Base-by-base conservation (phyloP, 2,329 filamentous ascomycete genomes). In the Pyrenophora seminiperda region DNA sequence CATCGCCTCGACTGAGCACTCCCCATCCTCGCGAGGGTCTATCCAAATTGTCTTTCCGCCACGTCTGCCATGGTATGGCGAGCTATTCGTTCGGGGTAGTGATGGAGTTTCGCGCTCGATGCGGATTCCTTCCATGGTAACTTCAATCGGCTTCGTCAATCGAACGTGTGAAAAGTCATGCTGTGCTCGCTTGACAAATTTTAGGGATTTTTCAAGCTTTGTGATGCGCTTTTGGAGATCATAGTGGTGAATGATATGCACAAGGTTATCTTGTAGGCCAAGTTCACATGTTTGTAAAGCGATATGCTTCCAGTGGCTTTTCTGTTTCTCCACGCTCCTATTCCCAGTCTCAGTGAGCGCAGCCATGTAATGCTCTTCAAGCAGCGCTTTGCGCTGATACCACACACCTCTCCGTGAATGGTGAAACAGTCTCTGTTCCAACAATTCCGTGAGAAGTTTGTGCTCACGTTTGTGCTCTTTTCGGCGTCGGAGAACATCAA, bases 311-410 rank as follows among this genome's bases (percentile, higher is more conserved):
- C 92, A 99, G 59, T 89, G 81, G 63, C 87, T 93, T 75, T 90
- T 94, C 66, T 88, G 88, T 7, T 76, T 74, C 34, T 89, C 85
- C 13, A 79, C 74, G 31, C 68, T 63, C 17, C 63, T 58, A 14
- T 56, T 61, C 29, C 55, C 63, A 4, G 55, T 11, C 6, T 65
- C 51, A 2, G 53, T 58, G 3, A 71, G 50, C 10, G 53, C 22
- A 77, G 85, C 81, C 89, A 97, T 92, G 72, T 99, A 97, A 68
- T 95, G 91, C 70, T 99, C 94, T 75, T 99, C 94, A 2, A 99
- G 74, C 1, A 99, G 77, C 1, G 93, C 94, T 73, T 95, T 96
- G 15, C 94, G 89, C 67, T 97, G 92, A 69, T 97, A 97, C 94
- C 94, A 99, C 0, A 86, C 84, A 0, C 94, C 94, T 33, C 94